Evolutionary conservation across 345 rosid genomes (phyloP), one percentile per base, ranked within the genome.

Genomic region (Corymbia maculata): DNA sequence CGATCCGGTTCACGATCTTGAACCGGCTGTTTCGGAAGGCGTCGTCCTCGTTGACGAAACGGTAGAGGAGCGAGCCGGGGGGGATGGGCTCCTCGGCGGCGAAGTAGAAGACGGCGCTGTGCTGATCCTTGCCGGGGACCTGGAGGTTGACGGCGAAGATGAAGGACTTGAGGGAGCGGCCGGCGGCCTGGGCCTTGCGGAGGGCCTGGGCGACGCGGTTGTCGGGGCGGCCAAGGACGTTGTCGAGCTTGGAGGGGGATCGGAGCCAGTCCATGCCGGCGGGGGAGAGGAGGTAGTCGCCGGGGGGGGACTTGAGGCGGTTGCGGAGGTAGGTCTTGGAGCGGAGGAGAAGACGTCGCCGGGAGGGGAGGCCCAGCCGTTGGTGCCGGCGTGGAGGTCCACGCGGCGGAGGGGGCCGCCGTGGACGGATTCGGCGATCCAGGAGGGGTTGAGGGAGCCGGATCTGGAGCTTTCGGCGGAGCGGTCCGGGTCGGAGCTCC

Each of bases 361-460:
- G 11, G 99, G 98, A 16, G 99, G 99, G 13, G 99, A 95, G 28
- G 99, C 97, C 99, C 98, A 97, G 68, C 99, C 99, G 88, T 97
- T 93, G 59, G 88, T 87, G 11, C 99, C 99, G 15, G 91, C 85
- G 51, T 96, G 92, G 52, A 95, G 96, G 92, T 97, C 96, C 24
- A 97, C 98, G 51, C 87, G 97, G 52, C 90, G 95, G 75, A 97
- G 92, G 50, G 99, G 93, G 5, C 99, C 99, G 42, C 98, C 98
- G 90, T 91, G 87, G 91, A 92, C 92, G 26, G 96, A 66, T 53
- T 96, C 97, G 47, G 93, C 19, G 53, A 96, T 91, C 98, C 98
- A 96, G 87, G 89, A 88, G 55, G 86, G 55, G 44, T 91, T 95
- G 16, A 91, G 80, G 45, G 93, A 90, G 49, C 22, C 52, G 86